phyloP scores from a whole-genome alignment of 805 yeast species.

The Zygosaccharomyces siamensis region DNA sequence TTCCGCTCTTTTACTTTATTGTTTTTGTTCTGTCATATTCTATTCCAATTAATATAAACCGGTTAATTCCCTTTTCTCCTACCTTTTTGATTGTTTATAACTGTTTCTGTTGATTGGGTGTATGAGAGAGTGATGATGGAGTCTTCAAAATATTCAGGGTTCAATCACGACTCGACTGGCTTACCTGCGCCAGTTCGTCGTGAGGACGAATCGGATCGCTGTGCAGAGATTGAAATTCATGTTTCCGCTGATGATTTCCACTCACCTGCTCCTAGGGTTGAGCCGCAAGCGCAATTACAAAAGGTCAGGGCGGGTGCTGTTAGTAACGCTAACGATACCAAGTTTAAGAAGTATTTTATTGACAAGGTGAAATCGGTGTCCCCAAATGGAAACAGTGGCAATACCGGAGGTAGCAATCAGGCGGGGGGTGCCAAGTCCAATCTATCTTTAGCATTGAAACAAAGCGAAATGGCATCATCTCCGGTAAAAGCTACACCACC shows the following conservation, averaged over 20 bases:
- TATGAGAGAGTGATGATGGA: not conserved
- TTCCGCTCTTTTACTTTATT: not conserved
- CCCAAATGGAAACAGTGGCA: not conserved
- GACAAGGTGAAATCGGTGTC: conserved; percentile 9
- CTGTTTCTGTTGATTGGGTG: conserved; percentile 1
- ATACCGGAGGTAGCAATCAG: not conserved
- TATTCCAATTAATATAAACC: not conserved
- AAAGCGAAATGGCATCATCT: not conserved
- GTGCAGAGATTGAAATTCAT: conserved; percentile 4
- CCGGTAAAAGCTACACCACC: not conserved
- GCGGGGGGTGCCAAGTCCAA: conserved; percentile 18
- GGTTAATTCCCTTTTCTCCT: not conserved
- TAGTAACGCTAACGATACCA: conserved; percentile 8
- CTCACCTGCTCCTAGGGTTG: not conserved
- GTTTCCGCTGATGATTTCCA: conserved; percentile 3
- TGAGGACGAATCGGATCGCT: not conserved
- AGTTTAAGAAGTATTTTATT: conserved; percentile 10
- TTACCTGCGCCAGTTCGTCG: not conserved
- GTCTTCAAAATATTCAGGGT: not conserved
- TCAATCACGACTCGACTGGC: not conserved
- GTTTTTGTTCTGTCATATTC: not conserved
- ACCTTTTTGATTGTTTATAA: not conserved
- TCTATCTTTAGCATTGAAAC: conserved; percentile 26
- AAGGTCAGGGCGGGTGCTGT: not conserved
- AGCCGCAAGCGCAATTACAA: conserved; percentile 2